These are phyloP conservation scores for Flaveria linearis DNA, from an alignment of 129 eudicot genomes.

Conservation along the genomic window DNA sequence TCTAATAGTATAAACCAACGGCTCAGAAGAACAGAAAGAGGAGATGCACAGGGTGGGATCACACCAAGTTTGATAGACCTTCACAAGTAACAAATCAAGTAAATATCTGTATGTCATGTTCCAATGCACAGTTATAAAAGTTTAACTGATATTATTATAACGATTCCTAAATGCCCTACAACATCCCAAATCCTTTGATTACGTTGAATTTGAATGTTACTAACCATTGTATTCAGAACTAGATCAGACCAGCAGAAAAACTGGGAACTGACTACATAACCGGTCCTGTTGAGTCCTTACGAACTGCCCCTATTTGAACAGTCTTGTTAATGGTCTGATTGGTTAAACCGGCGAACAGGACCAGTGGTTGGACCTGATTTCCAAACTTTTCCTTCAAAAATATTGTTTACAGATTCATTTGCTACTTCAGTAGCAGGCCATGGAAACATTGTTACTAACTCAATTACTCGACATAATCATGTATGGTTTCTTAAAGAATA, in stretches of 20 bases:
- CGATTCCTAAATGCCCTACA: neutral
- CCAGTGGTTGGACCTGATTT: no score
- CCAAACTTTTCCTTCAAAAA: no score
- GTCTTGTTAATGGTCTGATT: no score
- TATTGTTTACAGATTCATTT: no score
- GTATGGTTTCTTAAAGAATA: neutral
- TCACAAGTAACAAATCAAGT: slow-evolving; percentile 14
- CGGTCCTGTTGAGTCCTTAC: no score
- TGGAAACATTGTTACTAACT: no score
- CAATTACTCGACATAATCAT: neutral
- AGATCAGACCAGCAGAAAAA: no score
- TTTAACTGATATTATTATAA: neutral
- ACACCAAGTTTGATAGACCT: slow-evolving; percentile 85
- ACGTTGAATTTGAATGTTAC: neutral
- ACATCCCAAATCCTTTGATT: neutral
- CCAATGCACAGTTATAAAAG: neutral
- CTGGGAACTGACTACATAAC: no score
- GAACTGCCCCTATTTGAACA: no score
- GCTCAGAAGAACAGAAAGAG: slow-evolving; percentile 51
- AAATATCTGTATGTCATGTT: neutral
- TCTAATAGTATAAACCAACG: slow-evolving; percentile 53
- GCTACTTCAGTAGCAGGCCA: no score
- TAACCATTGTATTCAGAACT: no score
- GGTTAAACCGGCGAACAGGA: no score
- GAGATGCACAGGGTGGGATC: slow-evolving; percentile 44